A percentile compares a stretch with the other conserved stretches of the same genome.
Evolutionary conservation across 148 eudicot species (phyloP).

Genomic region (Amaranthus cruentus): DNA sequence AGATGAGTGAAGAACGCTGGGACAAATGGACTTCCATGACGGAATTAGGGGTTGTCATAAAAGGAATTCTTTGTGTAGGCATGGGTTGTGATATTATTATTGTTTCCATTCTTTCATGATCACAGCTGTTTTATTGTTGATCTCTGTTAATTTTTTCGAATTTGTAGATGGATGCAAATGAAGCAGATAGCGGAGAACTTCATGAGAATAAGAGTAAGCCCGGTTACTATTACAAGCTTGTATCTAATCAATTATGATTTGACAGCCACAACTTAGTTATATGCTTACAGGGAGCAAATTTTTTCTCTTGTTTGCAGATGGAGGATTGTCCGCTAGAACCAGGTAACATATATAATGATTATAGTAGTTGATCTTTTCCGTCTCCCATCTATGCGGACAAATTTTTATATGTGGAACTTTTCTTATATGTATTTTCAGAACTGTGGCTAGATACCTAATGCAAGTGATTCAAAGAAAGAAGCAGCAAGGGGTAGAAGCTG

Average conservation of each 20-base stretch:
- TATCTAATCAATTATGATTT: neutral
- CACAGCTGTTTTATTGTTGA: neutral
- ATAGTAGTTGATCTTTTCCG: neutral
- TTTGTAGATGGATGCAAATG: conserved; percentile 44
- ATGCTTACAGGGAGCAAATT: conserved; percentile 5
- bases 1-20: neutral
- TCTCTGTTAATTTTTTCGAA: neutral
- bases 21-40: neutral
- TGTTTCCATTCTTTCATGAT: neutral
- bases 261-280: neutral
- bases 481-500: conserved; percentile 30
- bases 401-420: neutral
- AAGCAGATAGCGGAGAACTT: conserved; percentile 42
- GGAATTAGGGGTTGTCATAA: neutral
- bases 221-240: neutral
- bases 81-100: neutral
- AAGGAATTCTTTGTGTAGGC: neutral
- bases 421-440: conserved; percentile 35
- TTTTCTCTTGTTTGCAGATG: conserved; percentile 45
- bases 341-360: conserved; percentile 35
- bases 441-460: conserved; percentile 46
- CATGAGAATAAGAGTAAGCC: conserved; percentile 30
- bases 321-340: conserved; percentile 53
- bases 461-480: conserved; percentile 30
- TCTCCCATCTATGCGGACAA: neutral